Conservation (phyloP, 225 moss, liverwort and hornwort species). For the Polytrichum commune region DNA sequence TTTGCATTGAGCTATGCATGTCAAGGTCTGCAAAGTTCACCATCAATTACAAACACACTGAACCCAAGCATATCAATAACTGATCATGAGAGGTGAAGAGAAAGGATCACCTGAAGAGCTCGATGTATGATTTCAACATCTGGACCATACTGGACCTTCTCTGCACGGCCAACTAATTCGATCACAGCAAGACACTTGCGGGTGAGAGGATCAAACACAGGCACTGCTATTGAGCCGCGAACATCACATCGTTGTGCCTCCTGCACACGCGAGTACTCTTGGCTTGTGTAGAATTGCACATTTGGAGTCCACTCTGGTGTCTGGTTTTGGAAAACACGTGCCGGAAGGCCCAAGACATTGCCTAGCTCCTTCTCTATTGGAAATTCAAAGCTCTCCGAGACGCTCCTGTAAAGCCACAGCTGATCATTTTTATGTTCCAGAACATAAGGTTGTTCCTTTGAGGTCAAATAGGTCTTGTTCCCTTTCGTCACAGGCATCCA, state of each 20-base stretch:
- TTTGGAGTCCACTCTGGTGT: conserved; percentile 95
- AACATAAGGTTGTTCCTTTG: conserved; percentile 80
- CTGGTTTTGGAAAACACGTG: conserved; percentile 70
- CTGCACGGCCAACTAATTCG: conserved; percentile 77
- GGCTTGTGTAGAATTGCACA: conserved; percentile 80
- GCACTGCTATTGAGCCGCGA: conserved; percentile 84
- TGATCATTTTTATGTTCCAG: conserved; percentile 56
- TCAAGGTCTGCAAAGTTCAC: too few species aligned
- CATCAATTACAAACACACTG: too few species aligned
- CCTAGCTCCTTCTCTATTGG: conserved; percentile 60
- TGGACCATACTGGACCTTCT: conserved; percentile 79
- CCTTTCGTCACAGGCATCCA: conserved; percentile 85
- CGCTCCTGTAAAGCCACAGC: conserved; percentile 59
- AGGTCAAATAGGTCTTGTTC: conserved; percentile 45
- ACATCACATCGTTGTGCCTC: conserved; percentile 83
- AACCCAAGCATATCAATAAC: too few species aligned
- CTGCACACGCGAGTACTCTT: conserved; percentile 81
- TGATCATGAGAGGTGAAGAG: background rate
- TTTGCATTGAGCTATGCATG: too few species aligned
- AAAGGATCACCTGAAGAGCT: conserved; percentile 77
- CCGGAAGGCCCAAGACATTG: conserved; percentile 67
- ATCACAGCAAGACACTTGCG: conserved; percentile 79
- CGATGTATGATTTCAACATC: conserved; percentile 83
- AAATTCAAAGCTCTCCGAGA: conserved; percentile 80
- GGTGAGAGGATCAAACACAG: conserved; percentile 72